Evolutionary conservation across 352 stramenopile genomes (phyloP).

Genomic region (Globisporangium paddicum): DNA sequence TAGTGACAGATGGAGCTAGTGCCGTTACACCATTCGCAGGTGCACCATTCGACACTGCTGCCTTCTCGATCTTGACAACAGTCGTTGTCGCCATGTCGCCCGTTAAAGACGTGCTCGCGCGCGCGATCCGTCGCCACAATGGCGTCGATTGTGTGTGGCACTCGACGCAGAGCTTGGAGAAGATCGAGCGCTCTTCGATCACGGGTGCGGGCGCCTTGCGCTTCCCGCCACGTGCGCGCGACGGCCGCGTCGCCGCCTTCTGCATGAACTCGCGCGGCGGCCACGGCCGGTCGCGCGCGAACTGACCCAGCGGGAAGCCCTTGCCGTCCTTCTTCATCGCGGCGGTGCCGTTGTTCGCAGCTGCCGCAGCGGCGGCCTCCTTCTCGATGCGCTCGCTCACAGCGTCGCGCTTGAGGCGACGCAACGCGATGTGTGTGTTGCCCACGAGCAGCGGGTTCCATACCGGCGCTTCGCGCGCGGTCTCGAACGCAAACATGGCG

Average conservation of each 20-base stretch:
- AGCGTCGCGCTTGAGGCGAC: slow-evolving; percentile 33
- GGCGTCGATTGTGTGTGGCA: slow-evolving; percentile 61
- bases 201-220: slow-evolving; percentile 53
- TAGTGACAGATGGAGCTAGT: neutral
- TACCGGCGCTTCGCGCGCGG: slow-evolving; percentile 11
- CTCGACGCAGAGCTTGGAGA: slow-evolving; percentile 29
- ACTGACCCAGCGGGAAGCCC: slow-evolving; percentile 22
- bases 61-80: neutral
- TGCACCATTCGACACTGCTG: neutral
- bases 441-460: slow-evolving; percentile 38
- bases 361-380: neutral
- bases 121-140: slow-evolving; percentile 44
- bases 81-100: neutral
- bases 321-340: slow-evolving; percentile 12
- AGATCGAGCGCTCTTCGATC: slow-evolving; percentile 33
- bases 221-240: slow-evolving; percentile 41
- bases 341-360: too few relatives aligned
- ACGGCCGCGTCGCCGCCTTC: slow-evolving; percentile 45
- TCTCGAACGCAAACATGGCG: slow-evolving; percentile 39
- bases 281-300: slow-evolving; percentile 63
- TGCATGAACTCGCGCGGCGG: slow-evolving; percentile 68
- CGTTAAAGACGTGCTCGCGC: neutral
- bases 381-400: slow-evolving; percentile 10
- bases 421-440: slow-evolving; percentile 32
- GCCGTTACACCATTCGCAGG: neutral